phyloP scores from a whole-genome alignment of 2,329 filamentous ascomycete genomes.

The Fusarium phyllophilum region DNA sequence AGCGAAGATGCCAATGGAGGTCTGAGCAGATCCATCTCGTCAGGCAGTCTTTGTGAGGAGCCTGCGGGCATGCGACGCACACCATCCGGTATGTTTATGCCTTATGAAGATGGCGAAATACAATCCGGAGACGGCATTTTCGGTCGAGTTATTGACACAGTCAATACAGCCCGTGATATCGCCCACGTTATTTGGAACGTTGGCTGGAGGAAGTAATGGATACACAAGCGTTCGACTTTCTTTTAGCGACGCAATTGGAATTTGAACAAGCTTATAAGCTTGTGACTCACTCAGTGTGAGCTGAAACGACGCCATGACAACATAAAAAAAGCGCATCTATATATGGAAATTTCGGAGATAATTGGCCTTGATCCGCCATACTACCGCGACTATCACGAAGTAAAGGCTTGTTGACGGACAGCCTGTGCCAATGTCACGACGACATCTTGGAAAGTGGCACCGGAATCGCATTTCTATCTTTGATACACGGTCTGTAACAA shows the following conservation, averaged over 20 bases:
- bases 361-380: constrained; percentile 17
- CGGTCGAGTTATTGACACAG: constrained; percentile 82
- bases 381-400: constrained; percentile 9
- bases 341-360: constrained; percentile 26
- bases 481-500: constrained; percentile 28
- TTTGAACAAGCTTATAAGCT: constrained; percentile 32
- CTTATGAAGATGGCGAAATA: constrained; percentile 78
- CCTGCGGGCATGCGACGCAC: constrained; percentile 77
- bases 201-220: constrained; percentile 66
- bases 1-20: constrained; percentile 42
- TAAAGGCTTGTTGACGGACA: constrained; percentile 2
- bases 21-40: constrained; percentile 60
- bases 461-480: constrained; percentile 20
- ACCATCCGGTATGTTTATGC: constrained; percentile 91
- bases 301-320: constrained; percentile 33
- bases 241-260: constrained; percentile 27
- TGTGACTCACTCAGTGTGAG: constrained; percentile 32
- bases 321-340: constrained; percentile 31
- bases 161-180: constrained; percentile 77
- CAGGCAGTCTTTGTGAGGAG: constrained; percentile 60
- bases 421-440: background rate
- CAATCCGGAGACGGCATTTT: constrained; percentile 72
- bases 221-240: constrained; percentile 19
- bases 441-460: constrained; percentile 29
- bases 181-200: constrained; percentile 79